These are phyloP conservation scores for Paratinospora sagittata DNA, from an alignment of 164 flowering plant genomes.

Conservation along the genomic window DNA sequence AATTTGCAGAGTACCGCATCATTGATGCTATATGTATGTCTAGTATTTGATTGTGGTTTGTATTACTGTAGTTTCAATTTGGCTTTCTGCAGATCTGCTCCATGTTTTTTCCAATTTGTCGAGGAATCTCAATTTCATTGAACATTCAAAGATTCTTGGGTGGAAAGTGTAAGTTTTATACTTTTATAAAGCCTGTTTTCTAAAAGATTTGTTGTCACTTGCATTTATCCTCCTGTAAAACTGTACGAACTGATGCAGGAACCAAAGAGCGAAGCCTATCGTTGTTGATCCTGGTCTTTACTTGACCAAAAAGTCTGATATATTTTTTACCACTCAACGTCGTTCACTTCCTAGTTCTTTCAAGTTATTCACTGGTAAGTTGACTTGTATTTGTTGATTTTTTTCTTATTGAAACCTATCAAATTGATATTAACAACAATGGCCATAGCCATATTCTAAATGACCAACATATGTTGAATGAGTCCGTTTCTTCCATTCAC, in stretches of 20 bases:
- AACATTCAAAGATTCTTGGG: slow-evolving; percentile 58
- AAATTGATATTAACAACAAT: not conserved
- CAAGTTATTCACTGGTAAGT: slow-evolving; percentile 80
- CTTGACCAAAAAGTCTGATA: slow-evolving; percentile 72
- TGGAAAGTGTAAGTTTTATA: slow-evolving; percentile 82
- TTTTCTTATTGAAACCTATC: not conserved
- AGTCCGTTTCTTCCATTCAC: no score
- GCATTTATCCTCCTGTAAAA: not conserved
- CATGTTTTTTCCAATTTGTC: slow-evolving; percentile 71
- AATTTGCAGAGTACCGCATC: not conserved
- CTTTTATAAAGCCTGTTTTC: not conserved
- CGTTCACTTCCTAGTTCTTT: slow-evolving; percentile 82
- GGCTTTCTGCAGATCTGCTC: slow-evolving; percentile 68
- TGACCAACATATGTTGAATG: no score
- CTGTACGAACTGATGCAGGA: slow-evolving; percentile 37
- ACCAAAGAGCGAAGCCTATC: slow-evolving; percentile 82
- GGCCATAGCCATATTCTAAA: not conserved
- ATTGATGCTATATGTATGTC: not conserved
- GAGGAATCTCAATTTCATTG: slow-evolving; percentile 82
- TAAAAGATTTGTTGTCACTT: not conserved
- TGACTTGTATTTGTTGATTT: not conserved
- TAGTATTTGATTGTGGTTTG: not conserved
- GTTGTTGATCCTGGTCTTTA: slow-evolving; percentile 92
- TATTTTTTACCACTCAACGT: slow-evolving; percentile 59
- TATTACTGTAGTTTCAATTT: slow-evolving; percentile 4